A percentile compares a stretch with the other conserved stretches of the same genome.
These are phyloP conservation scores for Erythrophleum ivorense DNA, from an alignment of 331 rosid species.

Conservation along the genomic window DNA sequence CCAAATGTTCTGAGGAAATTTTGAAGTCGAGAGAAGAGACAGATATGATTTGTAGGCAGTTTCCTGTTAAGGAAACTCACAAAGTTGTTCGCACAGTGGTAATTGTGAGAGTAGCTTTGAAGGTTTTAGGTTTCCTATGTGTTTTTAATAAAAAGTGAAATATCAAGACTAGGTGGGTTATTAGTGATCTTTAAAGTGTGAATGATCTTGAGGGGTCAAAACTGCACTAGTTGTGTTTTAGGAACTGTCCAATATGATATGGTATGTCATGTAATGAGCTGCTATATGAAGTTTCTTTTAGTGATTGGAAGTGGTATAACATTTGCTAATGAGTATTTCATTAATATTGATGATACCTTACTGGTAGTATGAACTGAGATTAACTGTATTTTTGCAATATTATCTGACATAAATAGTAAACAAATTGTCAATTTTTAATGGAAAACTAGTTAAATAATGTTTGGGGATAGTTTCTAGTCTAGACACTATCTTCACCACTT, in stretches of 20 bases:
- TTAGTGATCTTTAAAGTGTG: slow-evolving; percentile 11
- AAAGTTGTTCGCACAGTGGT: slow-evolving; percentile 80
- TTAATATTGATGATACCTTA: neutral
- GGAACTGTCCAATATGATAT: neutral
- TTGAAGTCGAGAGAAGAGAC: slow-evolving; percentile 63
- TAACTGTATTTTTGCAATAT: neutral
- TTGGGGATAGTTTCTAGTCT: neutral
- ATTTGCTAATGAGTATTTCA: neutral
- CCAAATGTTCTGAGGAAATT: slow-evolving; percentile 86
- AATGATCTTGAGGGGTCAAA: slow-evolving; percentile 23
- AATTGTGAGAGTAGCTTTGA: slow-evolving; percentile 18
- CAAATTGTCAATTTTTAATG: neutral
- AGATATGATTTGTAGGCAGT: slow-evolving; percentile 83
- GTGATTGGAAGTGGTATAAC: neutral
- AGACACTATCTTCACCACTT: neutral
- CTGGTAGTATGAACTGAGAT: neutral
- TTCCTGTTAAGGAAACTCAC: slow-evolving; percentile 91
- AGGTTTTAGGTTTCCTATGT: slow-evolving; percentile 7
- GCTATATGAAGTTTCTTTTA: neutral
- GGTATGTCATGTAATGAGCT: slow-evolving; percentile 1
- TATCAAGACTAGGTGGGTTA: neutral
- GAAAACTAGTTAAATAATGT: neutral
- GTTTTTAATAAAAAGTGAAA: neutral
- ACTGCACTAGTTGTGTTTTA: neutral
- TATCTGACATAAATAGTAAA: neutral